These are phyloP conservation scores for Vitis riparia DNA, from an alignment of 164 flowering plant species.

Conservation along the genomic window DNA sequence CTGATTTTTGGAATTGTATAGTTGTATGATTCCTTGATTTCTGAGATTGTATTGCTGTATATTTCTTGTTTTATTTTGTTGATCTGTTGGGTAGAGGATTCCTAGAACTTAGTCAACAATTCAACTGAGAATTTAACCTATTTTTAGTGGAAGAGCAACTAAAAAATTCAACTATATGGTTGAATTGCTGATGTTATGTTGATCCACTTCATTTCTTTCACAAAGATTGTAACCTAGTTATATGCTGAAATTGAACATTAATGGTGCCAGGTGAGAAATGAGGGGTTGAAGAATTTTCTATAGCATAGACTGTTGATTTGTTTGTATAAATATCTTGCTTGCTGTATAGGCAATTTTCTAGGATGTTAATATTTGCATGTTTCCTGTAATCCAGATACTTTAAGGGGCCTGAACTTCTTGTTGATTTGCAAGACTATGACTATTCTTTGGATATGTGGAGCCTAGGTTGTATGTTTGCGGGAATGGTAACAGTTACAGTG, in stretches of 20 bases:
- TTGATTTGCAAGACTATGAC: conserved; percentile 64
- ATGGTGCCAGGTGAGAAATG: not conserved
- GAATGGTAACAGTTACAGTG: conserved; percentile 42
- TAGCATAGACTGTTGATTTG: not conserved
- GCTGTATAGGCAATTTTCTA: not conserved
- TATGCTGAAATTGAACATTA: no score
- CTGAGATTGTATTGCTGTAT: no score
- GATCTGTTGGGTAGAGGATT: not conserved
- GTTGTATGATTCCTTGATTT: no score
- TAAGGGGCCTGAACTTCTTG: conserved; percentile 63
- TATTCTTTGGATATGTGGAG: conserved; percentile 68
- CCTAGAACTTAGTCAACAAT: not conserved
- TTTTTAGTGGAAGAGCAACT: not conserved
- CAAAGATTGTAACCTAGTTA: no score
- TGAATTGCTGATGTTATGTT: not conserved
- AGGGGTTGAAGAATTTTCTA: not conserved
- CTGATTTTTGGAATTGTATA: no score
- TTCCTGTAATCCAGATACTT: conserved; percentile 36
- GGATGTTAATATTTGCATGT: not conserved
- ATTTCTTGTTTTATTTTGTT: no score
- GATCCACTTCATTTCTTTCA: no score
- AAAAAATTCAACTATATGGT: not conserved
- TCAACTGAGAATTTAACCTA: not conserved
- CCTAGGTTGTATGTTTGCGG: conserved; percentile 71
- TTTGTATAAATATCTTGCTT: not conserved